Evolutionary conservation across 495 filamentous ascomycete genomes (phyloP), one percentile per base, ranked within the genome.

Genomic region (Penicillium canescens): DNA sequence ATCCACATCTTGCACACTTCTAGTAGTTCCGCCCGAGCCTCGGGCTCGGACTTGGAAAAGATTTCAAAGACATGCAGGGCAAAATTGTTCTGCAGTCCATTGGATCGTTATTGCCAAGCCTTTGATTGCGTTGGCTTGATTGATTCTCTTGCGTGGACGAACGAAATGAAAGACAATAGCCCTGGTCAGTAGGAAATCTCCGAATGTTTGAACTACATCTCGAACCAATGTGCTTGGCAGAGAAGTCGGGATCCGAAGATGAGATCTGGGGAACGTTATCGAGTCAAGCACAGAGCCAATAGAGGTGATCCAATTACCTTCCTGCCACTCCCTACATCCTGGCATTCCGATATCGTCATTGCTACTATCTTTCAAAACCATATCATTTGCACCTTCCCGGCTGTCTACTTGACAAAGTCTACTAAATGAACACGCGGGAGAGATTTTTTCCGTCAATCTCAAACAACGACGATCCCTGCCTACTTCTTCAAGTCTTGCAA

Each of bases 391-490:
- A 7, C 28, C 28, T 2, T 7, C 9, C 28, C 8, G 28, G 28
- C 7, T 6, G 28, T 31, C 2, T 31, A 31, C 6, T 31, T 7
- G 6, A 31, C 7, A 9, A 31, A 31, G 8, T 8, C 28, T 8
- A 9, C 38, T 16, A 41, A 28, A 46, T 31, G 13, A 46, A 35
- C 44, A 20, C 9, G 34, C 45, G 45, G 45, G 21, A 47, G 21
- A 47, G 45, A 1, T 36, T 47, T 47, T 35, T 16, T 38, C 45
- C 45, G 6, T 24, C 20, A 12, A 37, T 47, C 11, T 47, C 18
- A 28, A 37, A 18, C 16, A 20, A 47, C 2, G 45, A 47, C 13
- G 45, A 47, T 47, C 45, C 11, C 37, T 47, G 20, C 45, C 34
- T 47, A 35, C n/a, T 36, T 14, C 38, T 20, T 36, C 31, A 12